Percentiles rank a stretch among this genome's conserved stretches.
Conservation (phyloP, 2,329 filamentous ascomycete genomes). For the Fusarium miscanthi region DNA sequence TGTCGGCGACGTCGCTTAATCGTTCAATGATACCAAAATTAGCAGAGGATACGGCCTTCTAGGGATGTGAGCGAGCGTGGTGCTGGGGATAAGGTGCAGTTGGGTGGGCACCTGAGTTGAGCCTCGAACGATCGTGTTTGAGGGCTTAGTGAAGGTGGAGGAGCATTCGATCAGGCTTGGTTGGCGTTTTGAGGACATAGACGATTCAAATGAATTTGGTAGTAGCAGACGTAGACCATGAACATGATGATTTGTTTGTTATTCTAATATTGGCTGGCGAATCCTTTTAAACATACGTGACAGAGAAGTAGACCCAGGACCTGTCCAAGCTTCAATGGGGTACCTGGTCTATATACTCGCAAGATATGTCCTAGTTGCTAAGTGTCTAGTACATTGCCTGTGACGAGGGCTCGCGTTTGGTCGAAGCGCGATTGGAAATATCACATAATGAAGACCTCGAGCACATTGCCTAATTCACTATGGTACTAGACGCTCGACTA, state of each 20-base stretch:
- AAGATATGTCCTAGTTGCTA: neutral
- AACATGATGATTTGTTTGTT: conserved; percentile 46
- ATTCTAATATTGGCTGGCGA: neutral
- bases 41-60: conserved; percentile 25
- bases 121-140: conserved; percentile 37
- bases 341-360: neutral
- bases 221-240: conserved; percentile 49
- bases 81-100: conserved; percentile 18
- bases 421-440: too few relatives aligned
- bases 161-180: conserved; percentile 50
- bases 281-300: neutral
- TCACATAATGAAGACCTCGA: too few relatives aligned
- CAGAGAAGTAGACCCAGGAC: too few relatives aligned
- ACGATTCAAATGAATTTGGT: conserved; percentile 53
- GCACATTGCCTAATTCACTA: neutral
- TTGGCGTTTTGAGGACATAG: conserved; percentile 55
- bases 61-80: conserved; percentile 19
- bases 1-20: conserved; percentile 37
- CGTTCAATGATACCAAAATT: conserved; percentile 46
- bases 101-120: conserved; percentile 28
- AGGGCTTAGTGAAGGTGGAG: conserved; percentile 35
- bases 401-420: too few relatives aligned
- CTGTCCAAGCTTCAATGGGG: neutral
- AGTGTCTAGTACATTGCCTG: neutral
- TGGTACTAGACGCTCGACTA: neutral